Evolutionary conservation across 257 asterid species (phyloP), one percentile per base, ranked within the genome.

Genomic region (Asclepias syriaca): DNA sequence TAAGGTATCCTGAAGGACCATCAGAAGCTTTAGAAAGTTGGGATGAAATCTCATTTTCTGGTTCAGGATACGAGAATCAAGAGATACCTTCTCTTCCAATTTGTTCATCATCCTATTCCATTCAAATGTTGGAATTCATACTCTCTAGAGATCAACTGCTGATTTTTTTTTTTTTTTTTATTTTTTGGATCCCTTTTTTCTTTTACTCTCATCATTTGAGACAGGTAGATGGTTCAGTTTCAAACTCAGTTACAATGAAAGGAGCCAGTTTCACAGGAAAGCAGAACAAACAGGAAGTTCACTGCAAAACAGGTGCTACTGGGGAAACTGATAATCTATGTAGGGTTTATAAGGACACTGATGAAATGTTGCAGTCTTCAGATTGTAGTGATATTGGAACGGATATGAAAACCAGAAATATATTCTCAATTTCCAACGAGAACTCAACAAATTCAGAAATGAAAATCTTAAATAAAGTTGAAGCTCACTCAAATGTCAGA

Each of bases 311-410:
- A 57, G 95, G 92, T 77, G 94, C 95, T 75, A 91, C 96, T 15
- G 96, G 87, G 65, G 80, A 94, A 43, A 84, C 85, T 84, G 82
- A 96, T 72, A 96, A 92, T 82, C 90, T 88, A 58, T 88, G 90
- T 78, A 84, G 70, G 80, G 99, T 96, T 6, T 88, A 92, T 71
- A 87, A 88, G 84, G 94, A 92, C 46, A 95, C 97, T 11, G 98
- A 92, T 68, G 93, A 94, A 90, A 80, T 61, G 72, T 61, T 61
- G 27, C 50, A 1, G 89, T 61, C 34, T 29, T 61, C 19, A 29
- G 66, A 61, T 13, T 8, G 22, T 15, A 14, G 22, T 8, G 46
- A 22, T 2, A 32, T 15, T 19, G 21, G 8, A 29, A 14, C 11
- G 15, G n/a, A 16, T 63, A 63, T 7, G 39, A 37, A 15, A 34